Conservation (phyloP, 2,329 filamentous ascomycete genomes). For the Nothophaeocryptopus gaeumannii region DNA sequence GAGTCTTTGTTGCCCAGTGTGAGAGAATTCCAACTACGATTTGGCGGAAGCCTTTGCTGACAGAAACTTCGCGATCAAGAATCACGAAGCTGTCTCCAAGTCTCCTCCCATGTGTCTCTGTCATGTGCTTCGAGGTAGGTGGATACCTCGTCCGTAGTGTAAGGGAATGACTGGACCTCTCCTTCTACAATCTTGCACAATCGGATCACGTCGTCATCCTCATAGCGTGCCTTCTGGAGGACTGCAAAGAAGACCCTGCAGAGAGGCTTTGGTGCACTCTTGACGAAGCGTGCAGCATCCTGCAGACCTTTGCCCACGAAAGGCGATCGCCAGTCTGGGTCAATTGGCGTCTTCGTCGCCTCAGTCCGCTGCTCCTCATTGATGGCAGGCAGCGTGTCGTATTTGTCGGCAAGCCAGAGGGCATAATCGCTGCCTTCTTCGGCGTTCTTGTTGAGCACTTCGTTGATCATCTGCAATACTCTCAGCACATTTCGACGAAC, state of each 20-base stretch:
- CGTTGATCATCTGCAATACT: slow-evolving; percentile 5
- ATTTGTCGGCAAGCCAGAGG: slow-evolving; percentile 12
- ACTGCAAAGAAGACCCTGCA: slow-evolving; percentile 3
- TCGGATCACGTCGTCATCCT: neutral
- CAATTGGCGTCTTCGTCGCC: slow-evolving; percentile 7
- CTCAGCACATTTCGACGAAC: neutral
- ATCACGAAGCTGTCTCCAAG: neutral
- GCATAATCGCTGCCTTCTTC: slow-evolving; percentile 4
- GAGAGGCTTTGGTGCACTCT: slow-evolving; percentile 7
- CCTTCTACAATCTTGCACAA: slow-evolving; percentile 4
- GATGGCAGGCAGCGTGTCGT: slow-evolving; percentile 6
- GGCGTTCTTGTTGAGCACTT: slow-evolving; percentile 3
- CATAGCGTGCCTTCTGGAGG: neutral
- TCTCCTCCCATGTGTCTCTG: slow-evolving; percentile 8
- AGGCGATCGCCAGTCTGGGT: slow-evolving; percentile 8
- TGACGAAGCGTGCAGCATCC: slow-evolving; percentile 1
- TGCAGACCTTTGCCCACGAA: slow-evolving; percentile 7
- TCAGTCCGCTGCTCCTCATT: neutral
- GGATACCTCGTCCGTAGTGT: neutral
- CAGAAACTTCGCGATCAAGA: no score
- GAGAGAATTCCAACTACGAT: no score
- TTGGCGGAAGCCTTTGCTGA: no score
- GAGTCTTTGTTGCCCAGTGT: no score
- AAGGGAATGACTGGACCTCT: slow-evolving; percentile 5
- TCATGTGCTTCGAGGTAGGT: slow-evolving; percentile 2